A percentile compares a stretch with the other conserved stretches of the same genome.
These are phyloP conservation scores for Cucurbita argyrosperma DNA, from an alignment of 306 rosid species.

Conservation along the genomic window DNA sequence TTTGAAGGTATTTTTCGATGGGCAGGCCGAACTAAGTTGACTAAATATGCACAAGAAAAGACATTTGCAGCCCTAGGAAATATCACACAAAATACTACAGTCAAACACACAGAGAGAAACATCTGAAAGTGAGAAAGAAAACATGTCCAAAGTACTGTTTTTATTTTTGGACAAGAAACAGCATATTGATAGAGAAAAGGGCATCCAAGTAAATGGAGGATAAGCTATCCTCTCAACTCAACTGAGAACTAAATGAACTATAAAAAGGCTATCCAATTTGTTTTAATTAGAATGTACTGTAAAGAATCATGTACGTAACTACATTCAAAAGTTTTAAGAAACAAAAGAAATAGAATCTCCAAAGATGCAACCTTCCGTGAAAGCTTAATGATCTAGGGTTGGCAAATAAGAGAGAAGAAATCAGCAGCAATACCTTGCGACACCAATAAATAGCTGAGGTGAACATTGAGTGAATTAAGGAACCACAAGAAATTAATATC, in stretches of 20 bases:
- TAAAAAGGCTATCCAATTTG: background rate
- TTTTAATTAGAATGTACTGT: background rate
- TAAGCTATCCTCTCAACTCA: background rate
- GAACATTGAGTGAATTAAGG: conserved; percentile 34
- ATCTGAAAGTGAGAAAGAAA: background rate
- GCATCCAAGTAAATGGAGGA: background rate
- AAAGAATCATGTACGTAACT: background rate
- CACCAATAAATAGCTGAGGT: conserved; percentile 63
- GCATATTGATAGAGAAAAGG: background rate
- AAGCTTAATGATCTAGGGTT: background rate
- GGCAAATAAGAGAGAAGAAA: background rate
- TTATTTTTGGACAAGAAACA: background rate
- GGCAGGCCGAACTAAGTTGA: conserved; percentile 75
- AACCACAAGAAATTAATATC: conserved; percentile 9
- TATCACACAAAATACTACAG: background rate
- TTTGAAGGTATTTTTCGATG: conserved; percentile 64
- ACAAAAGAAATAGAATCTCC: background rate
- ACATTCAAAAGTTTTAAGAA: background rate
- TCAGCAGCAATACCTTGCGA: conserved; percentile 65
- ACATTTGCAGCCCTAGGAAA: conserved; percentile 75
- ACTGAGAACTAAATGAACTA: background rate
- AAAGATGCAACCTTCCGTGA: background rate
- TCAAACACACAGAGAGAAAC: background rate
- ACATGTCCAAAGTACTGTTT: background rate
- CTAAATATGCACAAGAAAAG: conserved; percentile 84